Conservation (phyloP, 345 rosid genomes). For the Chamaenerion angustifolium region DNA sequence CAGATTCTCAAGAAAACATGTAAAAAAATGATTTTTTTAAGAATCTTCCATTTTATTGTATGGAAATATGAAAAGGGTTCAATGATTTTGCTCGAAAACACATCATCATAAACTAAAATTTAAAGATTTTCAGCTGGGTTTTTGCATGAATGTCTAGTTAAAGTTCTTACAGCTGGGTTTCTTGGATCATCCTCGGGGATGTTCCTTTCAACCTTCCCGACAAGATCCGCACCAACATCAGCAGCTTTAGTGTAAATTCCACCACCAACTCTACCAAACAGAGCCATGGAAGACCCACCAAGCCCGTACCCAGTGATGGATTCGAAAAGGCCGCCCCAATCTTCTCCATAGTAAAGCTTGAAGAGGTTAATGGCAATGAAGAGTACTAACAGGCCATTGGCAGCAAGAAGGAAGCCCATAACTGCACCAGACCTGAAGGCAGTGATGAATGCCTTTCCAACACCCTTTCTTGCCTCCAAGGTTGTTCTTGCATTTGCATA, state of each 20-base stretch:
- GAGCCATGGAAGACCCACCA: constrained; percentile 86
- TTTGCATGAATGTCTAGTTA: background rate
- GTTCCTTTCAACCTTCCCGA: constrained; percentile 71
- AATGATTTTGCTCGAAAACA: too few relatives aligned
- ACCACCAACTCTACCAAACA: constrained; percentile 76
- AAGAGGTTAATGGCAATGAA: constrained; percentile 52
- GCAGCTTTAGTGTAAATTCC: constrained; percentile 83
- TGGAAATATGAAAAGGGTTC: too few relatives aligned
- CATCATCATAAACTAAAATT: too few relatives aligned
- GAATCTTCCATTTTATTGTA: too few relatives aligned
- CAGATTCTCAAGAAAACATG: background rate
- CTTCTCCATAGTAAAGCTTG: constrained; percentile 66
- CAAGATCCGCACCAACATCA: constrained; percentile 89
- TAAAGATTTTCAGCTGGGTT: background rate
- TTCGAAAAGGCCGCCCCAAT: constrained; percentile 74
- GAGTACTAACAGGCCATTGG: constrained; percentile 69
- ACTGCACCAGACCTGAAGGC: constrained; percentile 78
- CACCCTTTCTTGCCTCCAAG: constrained; percentile 79
- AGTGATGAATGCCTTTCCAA: constrained; percentile 65
- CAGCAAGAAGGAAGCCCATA: constrained; percentile 79
- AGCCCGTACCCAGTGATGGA: constrained; percentile 79
- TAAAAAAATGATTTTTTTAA: too few relatives aligned
- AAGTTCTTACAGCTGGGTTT: constrained; percentile 61
- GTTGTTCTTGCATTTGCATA: constrained; percentile 89
- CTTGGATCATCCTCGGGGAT: constrained; percentile 79